These are phyloP conservation scores for Zygosaccharomyces sapae DNA, from an alignment of 1,139 yeast species.

Conservation along the genomic window DNA sequence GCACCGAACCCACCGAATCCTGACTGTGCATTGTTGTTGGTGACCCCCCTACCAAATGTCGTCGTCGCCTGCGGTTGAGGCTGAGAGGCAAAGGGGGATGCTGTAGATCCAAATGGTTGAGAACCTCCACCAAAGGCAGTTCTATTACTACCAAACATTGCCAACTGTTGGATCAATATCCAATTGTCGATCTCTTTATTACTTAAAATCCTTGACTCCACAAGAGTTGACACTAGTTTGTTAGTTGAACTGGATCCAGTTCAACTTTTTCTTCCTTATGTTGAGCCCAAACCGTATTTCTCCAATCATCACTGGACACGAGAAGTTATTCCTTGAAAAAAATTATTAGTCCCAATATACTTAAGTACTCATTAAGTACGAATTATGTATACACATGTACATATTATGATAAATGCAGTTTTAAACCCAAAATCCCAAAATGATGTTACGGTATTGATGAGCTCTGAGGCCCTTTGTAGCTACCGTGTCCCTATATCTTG, in stretches of 20 bases:
- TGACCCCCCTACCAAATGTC: constrained; percentile 33
- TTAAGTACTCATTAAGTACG: background rate
- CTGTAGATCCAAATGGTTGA: constrained; percentile 31
- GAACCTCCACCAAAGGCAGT: constrained; percentile 26
- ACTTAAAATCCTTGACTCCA: background rate
- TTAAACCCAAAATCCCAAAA: background rate
- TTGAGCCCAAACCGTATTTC: background rate
- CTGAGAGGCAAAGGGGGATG: constrained; percentile 44
- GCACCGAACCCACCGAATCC: constrained; percentile 65
- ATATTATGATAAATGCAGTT: background rate
- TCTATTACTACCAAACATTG: constrained; percentile 29
- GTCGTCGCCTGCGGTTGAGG: constrained; percentile 31
- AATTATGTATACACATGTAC: background rate
- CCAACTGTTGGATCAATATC: constrained; percentile 3
- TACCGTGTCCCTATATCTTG: constrained; percentile 14
- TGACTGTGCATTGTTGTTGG: constrained; percentile 36
- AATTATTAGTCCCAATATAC: background rate
- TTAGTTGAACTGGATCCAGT: background rate
- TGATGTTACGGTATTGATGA: no score
- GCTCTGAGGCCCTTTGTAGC: background rate
- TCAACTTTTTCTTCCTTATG: background rate
- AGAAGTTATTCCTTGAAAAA: background rate
- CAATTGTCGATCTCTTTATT: background rate
- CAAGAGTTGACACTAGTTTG: background rate
- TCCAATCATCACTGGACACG: background rate